Evolutionary conservation across 208 protist species (phyloP), one percentile per base, ranked within the genome.

Genomic region (Acanthamoeba lenticulata): DNA sequence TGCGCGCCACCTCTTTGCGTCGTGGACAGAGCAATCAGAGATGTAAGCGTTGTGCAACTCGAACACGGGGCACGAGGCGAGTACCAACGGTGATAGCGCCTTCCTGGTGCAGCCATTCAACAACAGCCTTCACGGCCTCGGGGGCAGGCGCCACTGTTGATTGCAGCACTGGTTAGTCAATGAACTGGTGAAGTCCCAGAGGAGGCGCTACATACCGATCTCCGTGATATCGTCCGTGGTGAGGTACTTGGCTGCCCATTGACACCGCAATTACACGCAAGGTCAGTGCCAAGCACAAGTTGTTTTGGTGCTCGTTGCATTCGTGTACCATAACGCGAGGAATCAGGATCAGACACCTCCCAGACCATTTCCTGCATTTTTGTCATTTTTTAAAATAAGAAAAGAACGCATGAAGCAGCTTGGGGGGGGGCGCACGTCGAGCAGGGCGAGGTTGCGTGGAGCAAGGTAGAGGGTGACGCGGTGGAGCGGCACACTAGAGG

Each of bases 401-500:
- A 27, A 17, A 62, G 21, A 62, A 15, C 5, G 24, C 21, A 9
- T 77, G 27, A 57, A 57, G 49, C 1, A 57, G 49, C 15, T 13
- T 19, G 15, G 27, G 62, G 62, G 32, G 29, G 1, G 32, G 62
- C 24, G 67, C 29, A 77, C 67, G 34, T 77, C 67, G 67, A 77
- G 29, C 29, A 77, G 34, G 44, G 4, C 79, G 13, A 32, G 79
- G 40, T 88, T 88, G 79, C 40, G 13, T 5, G 79, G 79, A 15
- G 79, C 55, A 38, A 88, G 79, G 40, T 88, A 88, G 79, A 88
- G 34, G 29, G 29, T 45, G 38, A 88, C 79, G 34, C 79, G 79
- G 36, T 77, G 67, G 34, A 77, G 67, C 24, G 32, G 17, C 11
- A n/a, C n/a, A n/a, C n/a, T n/a, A n/a, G n/a, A n/a, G n/a, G 55